Percentiles rank a stretch among this genome's conserved stretches.
phyloP scores from a whole-genome alignment of 305 asterid species.

The Fraxinus nigra region DNA sequence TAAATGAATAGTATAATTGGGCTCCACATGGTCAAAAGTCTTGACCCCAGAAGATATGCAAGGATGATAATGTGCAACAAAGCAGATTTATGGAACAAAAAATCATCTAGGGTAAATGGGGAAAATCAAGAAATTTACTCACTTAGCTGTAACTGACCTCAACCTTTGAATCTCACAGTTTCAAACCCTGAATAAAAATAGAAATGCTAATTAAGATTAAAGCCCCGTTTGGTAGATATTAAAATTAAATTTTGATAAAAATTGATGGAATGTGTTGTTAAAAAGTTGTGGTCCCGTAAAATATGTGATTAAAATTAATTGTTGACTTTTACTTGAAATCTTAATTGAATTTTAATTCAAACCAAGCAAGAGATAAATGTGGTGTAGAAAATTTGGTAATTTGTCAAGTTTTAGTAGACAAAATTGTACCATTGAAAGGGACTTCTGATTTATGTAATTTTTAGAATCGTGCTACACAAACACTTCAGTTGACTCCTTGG shows the following conservation, averaged over 20 bases:
- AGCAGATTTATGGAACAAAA: background rate
- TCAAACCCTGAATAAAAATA: background rate
- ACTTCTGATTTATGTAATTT: constrained; percentile 9
- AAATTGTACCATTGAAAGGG: constrained; percentile 43
- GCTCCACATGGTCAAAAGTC: background rate
- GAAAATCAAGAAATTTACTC: background rate
- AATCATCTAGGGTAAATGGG: background rate
- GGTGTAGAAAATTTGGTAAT: constrained; percentile 23
- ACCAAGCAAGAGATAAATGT: background rate
- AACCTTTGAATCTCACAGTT: background rate
- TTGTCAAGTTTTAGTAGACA: constrained; percentile 49
- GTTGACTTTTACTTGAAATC: too few species aligned
- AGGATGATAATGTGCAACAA: background rate
- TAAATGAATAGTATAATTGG: background rate
- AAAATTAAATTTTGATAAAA: too few species aligned
- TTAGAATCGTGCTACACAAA: too few species aligned
- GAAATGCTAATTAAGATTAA: background rate
- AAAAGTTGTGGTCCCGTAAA: too few species aligned
- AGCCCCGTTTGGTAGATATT: too few species aligned
- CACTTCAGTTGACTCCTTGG: too few species aligned
- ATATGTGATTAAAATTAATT: too few species aligned
- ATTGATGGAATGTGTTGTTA: too few species aligned
- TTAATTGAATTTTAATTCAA: too few species aligned
- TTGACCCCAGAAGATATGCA: background rate
- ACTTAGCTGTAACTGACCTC: constrained; percentile 58